phyloP scores from a whole-genome alignment of 495 filamentous ascomycete species.

The Penicillium dipodomyicola region DNA sequence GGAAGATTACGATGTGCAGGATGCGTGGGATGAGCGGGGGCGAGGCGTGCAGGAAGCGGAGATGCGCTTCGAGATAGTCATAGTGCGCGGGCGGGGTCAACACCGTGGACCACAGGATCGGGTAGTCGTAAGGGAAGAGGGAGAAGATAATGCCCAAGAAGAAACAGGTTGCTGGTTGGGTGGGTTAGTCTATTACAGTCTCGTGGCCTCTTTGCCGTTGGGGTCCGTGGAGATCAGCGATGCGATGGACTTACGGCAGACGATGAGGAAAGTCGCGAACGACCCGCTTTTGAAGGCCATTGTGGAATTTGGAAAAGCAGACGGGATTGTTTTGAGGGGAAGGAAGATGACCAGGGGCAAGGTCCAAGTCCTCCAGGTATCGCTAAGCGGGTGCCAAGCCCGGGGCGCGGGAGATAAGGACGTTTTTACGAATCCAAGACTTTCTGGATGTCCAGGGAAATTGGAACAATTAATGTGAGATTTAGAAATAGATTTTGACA shows the following conservation, averaged over 20 bases:
- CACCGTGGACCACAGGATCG: constrained; percentile 82
- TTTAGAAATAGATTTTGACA: neutral
- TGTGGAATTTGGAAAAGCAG: constrained; percentile 13
- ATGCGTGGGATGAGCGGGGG: constrained; percentile 89
- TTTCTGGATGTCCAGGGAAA: neutral
- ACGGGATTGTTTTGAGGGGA: constrained; percentile 1
- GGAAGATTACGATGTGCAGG: constrained; percentile 85
- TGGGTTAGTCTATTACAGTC: constrained; percentile 12
- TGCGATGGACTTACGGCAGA: constrained; percentile 68
- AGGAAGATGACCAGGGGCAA: constrained; percentile 18
- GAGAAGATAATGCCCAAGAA: constrained; percentile 98
- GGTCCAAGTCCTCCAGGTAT: constrained; percentile 14
- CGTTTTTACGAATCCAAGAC: neutral
- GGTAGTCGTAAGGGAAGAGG: constrained; percentile 95
- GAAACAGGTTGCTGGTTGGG: constrained; percentile 74
- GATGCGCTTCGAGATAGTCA: constrained; percentile 79
- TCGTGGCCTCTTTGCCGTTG: constrained; percentile 13
- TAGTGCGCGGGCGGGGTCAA: constrained; percentile 64
- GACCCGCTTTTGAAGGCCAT: constrained; percentile 48
- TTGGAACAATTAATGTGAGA: neutral
- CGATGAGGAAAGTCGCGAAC: constrained; percentile 94
- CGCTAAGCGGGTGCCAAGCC: constrained; percentile 28
- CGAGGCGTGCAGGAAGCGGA: constrained; percentile 78
- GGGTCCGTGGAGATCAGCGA: constrained; percentile 1
- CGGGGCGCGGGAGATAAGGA: constrained; percentile 17